Conservation (phyloP, 805 yeast genomes). For the Nakazawaea ambrosiae region DNA sequence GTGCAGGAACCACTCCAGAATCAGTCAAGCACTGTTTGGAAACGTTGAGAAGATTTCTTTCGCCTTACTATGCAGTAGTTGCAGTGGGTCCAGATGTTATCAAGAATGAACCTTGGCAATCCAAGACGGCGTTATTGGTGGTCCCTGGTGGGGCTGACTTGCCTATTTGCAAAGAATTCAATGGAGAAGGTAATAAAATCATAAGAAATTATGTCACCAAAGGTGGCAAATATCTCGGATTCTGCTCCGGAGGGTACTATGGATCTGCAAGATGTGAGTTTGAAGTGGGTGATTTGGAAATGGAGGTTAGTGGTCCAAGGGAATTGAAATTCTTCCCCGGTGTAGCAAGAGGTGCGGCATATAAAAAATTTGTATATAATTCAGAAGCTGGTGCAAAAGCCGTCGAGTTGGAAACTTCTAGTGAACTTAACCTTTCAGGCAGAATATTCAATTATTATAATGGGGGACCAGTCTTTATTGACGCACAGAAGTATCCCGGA, state of each 20-base stretch:
- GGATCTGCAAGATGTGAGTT: constrained; percentile 74
- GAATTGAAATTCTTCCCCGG: constrained; percentile 85
- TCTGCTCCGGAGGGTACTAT: constrained; percentile 95
- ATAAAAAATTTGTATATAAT: constrained; percentile 71
- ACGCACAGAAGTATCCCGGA: constrained; percentile 52
- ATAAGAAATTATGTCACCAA: constrained; percentile 58
- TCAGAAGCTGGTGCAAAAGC: constrained; percentile 73
- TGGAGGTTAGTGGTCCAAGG: constrained; percentile 83
- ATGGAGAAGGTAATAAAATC: constrained; percentile 57
- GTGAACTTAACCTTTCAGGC: constrained; percentile 20
- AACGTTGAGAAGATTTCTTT: constrained; percentile 62
- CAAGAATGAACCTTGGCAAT: constrained; percentile 80
- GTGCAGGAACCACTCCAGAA: constrained; percentile 82
- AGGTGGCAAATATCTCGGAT: constrained; percentile 83
- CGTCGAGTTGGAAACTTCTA: constrained; percentile 31
- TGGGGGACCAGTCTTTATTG: constrained; percentile 86
- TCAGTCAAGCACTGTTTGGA: constrained; percentile 81
- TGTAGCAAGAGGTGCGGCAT: constrained; percentile 73
- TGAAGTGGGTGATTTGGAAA: constrained; percentile 58
- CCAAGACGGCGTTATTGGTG: constrained; percentile 71
- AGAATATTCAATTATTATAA: constrained; percentile 52
- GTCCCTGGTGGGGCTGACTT: constrained; percentile 97
- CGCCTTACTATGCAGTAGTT: constrained; percentile 85
- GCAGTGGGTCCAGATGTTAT: constrained; percentile 59
- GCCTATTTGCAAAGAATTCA: constrained; percentile 69